Evolutionary conservation across 192 early-diverging fungal species (phyloP), one percentile per base, ranked within the genome.

Genomic region (Tieghemiomyces parasiticus): DNA sequence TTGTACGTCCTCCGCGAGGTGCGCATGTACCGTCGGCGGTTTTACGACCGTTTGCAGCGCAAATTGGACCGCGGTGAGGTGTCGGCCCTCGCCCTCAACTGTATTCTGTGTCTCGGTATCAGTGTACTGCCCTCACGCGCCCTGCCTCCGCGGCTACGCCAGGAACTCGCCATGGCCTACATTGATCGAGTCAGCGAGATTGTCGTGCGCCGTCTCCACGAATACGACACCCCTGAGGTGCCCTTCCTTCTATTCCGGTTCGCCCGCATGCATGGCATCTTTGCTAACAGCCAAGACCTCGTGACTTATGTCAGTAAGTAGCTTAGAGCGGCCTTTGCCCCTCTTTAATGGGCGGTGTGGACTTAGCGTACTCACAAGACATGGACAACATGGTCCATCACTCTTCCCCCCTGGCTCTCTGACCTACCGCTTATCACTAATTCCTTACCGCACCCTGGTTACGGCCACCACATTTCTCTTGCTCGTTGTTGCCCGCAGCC

Each of bases 61-160:
- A 58, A 58, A n/a, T 12, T 58, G 8, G 19, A 3, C 4, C 28
- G 22, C 24, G 22, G 24, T 10, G 22, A 58, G 55, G 33, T 58
- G 12, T 38, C 55, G 19, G 28, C 55, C 22, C 22, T 38, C 22
- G 35, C 35, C 55, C 35, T 58, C 24, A 58, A 58, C 35, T 58
- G 26, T 34, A 34, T 58, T 26, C 35, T 58, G 33, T n/a, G n/a
- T n/a, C n/a, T n/a, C n/a, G n/a, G n/a, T n/a, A n/a, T n/a, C n/a
- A n/a, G n/a, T n/a, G n/a, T n/a, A n/a, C n/a, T n/a, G 55, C 55
- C 32, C 24, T 20, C 55, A 16, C 8, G 38, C 16, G 8, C 8
- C 8, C 38, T 16, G 38, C 16, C 8, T 6, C 16, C 38, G 8
- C 6, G 16, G 6, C 38, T 16, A 42, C 38, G 8, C 38, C 38